Evolutionary conservation across 2,329 filamentous ascomycete genomes (phyloP), one percentile per base, ranked within the genome.

Genomic region (Graphium sp.): DNA sequence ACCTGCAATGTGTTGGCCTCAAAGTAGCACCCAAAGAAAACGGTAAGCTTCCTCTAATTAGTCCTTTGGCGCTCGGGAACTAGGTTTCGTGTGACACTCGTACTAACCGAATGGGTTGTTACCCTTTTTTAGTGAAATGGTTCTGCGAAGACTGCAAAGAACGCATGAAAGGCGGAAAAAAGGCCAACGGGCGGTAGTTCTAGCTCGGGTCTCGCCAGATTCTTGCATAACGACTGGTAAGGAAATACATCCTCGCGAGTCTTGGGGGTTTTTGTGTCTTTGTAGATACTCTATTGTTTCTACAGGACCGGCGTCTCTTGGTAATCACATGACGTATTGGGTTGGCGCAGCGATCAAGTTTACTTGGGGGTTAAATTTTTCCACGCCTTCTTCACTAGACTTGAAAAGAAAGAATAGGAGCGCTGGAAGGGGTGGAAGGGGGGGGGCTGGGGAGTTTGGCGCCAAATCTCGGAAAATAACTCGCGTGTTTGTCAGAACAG

Each of bases 71-170:
- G 5, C 13, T 23, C 26, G n/a, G n/a, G n/a, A n/a, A n/a, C n/a
- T 14, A 15, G 20, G 8, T 16, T 6, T 22, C 9, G 10, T 20
- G 10, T 16, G 22, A 12, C 12, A 6, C 29, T 18, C 31, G 21
- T 28, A 13, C 6, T 22, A 20, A 12, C 12, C 22, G 28, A 8
- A 10, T 31, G 24, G 38, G 44, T 26, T 29, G 36, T 50, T 48
- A 45, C 56, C 42, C 6, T 22, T 18, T 26, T 31, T 15, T 42
- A 81, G 75, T 74, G 29, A 82, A 81, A 67, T 84, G 78, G 78
- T 84, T 78, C 43, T 84, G 78, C 47, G 74, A 79, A 35, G 76
- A 82, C 43, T 84, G 78, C 50, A 80, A 80, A 45, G 71, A 75
- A 37, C 62, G 63, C 26, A 55, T 76, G 39, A 66, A 66, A 31